phyloP scores from a whole-genome alignment of 352 stramenopile species.

The Globisporangium viniferum region DNA sequence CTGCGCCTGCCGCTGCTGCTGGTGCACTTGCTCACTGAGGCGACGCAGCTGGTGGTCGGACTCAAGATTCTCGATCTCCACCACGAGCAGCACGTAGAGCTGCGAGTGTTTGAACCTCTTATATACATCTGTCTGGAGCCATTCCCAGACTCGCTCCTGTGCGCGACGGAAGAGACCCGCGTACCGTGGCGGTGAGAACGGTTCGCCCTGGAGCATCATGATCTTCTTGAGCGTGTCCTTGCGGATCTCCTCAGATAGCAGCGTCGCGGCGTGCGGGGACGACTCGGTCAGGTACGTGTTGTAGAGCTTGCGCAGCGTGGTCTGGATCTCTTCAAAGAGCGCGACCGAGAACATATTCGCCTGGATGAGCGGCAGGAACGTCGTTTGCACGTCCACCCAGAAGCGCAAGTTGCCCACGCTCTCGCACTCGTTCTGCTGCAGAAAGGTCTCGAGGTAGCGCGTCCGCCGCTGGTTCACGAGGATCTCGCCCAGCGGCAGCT shows the following conservation, averaged over 20 bases:
- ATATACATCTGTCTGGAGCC: constrained; percentile 64
- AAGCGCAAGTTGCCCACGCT: constrained; percentile 61
- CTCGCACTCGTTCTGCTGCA: constrained; percentile 26
- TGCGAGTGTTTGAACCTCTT: constrained; percentile 53
- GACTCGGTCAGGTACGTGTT: constrained; percentile 59
- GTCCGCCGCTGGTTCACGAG: constrained; percentile 55
- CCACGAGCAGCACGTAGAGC: constrained; percentile 63
- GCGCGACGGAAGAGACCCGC: constrained; percentile 65
- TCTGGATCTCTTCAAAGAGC: constrained; percentile 71
- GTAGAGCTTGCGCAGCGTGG: constrained; percentile 57
- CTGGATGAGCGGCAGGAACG: constrained; percentile 67
- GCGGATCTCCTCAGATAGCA: constrained; percentile 47
- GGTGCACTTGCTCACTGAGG: constrained; percentile 57
- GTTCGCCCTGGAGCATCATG: constrained; percentile 66
- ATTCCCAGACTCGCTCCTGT: constrained; percentile 70
- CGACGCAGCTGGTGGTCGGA: constrained; percentile 55
- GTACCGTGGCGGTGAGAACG: constrained; percentile 69
- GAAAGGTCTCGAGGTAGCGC: constrained; percentile 49
- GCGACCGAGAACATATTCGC: constrained; percentile 58
- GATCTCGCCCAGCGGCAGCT: constrained; percentile 62
- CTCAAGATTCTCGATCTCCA: constrained; percentile 71
- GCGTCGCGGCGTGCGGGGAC: constrained; percentile 24
- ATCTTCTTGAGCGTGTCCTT: constrained; percentile 65
- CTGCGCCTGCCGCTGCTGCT: constrained; percentile 38
- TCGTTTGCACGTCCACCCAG: constrained; percentile 73